These are phyloP conservation scores for Macrocybe gigantea DNA, from an alignment of 768 basidiomycete species.

Conservation along the genomic window DNA sequence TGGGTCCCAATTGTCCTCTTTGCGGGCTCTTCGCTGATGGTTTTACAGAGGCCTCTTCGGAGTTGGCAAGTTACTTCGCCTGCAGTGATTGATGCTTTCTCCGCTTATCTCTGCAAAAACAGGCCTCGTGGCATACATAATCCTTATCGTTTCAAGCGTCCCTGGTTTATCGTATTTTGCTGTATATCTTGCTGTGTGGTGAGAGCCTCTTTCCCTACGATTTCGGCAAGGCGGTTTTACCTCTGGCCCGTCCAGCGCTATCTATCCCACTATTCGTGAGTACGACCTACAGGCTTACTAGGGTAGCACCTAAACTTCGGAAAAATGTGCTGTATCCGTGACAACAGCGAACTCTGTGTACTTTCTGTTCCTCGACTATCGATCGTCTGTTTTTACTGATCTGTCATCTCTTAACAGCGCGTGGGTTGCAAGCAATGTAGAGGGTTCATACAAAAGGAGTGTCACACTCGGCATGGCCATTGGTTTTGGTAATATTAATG, in stretches of 20 bases:
- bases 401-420: conserved; percentile 32
- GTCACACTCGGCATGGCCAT: conserved; percentile 68
- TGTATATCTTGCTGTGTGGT: conserved; percentile 66
- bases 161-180: conserved; percentile 70
- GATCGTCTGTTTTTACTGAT: conserved; percentile 7
- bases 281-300: conserved; percentile 2
- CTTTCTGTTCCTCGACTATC: conserved; percentile 11
- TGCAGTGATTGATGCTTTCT: background rate
- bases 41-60: conserved; percentile 18
- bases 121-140: conserved; percentile 59
- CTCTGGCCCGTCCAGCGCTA: conserved; percentile 26
- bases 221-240: background rate
- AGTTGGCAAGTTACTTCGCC: conserved; percentile 13
- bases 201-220: conserved; percentile 19
- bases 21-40: background rate
- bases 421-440: conserved; percentile 69
- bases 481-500: conserved; percentile 64
- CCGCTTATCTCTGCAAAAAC: background rate
- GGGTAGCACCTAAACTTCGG: background rate
- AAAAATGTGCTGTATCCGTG: background rate
- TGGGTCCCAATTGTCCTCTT: conserved; percentile 21
- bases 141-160: conserved; percentile 53
- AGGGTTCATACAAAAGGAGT: conserved; percentile 70
- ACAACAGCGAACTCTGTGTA: conserved; percentile 45
- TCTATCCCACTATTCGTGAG: conserved; percentile 48